Evolutionary conservation across 2,329 filamentous ascomycete species (phyloP).

Genomic region (Fusarium xyrophilum): DNA sequence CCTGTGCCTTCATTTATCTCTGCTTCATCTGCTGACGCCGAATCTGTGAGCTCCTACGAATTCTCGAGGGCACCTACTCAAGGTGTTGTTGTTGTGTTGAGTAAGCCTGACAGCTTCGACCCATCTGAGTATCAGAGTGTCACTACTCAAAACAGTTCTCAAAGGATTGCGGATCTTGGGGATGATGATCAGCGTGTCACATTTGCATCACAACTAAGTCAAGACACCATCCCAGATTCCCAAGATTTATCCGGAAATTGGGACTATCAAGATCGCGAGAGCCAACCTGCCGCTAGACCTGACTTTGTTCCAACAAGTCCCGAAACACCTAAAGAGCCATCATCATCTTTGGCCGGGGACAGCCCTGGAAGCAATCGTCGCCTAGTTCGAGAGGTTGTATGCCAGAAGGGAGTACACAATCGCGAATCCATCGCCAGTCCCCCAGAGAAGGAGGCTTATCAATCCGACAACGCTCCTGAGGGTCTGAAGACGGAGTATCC

Average conservation of each 20-base stretch:
- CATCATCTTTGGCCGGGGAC: not conserved
- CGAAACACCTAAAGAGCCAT: not conserved
- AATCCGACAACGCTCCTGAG: not conserved
- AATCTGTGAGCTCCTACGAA: slow-evolving; percentile 20
- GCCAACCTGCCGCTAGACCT: not conserved
- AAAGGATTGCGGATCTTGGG: slow-evolving; percentile 46
- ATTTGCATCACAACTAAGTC: slow-evolving; percentile 45
- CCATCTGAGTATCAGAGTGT: slow-evolving; percentile 47
- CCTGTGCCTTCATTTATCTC: slow-evolving; percentile 43
- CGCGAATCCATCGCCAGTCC: not conserved
- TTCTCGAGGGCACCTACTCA: slow-evolving; percentile 12
- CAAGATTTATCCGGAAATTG: slow-evolving; percentile 47
- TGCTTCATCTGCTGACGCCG: slow-evolving; percentile 36
- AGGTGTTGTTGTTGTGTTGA: slow-evolving; percentile 43
- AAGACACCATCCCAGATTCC: slow-evolving; percentile 54
- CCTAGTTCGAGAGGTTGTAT: not conserved
- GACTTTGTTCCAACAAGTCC: slow-evolving; percentile 1
- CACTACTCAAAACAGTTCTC: slow-evolving; percentile 41
- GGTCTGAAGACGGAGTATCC: not conserved
- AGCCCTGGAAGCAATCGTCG: not conserved
- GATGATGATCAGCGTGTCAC: slow-evolving; percentile 44
- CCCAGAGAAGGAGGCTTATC: not conserved
- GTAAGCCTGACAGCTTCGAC: slow-evolving; percentile 45
- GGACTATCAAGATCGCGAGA: slow-evolving; percentile 18
- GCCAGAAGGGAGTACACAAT: not conserved